Percentiles rank a stretch among this genome's conserved stretches.
Conservation (phyloP, 129 eudicot genomes). For the Tagetes erecta region DNA sequence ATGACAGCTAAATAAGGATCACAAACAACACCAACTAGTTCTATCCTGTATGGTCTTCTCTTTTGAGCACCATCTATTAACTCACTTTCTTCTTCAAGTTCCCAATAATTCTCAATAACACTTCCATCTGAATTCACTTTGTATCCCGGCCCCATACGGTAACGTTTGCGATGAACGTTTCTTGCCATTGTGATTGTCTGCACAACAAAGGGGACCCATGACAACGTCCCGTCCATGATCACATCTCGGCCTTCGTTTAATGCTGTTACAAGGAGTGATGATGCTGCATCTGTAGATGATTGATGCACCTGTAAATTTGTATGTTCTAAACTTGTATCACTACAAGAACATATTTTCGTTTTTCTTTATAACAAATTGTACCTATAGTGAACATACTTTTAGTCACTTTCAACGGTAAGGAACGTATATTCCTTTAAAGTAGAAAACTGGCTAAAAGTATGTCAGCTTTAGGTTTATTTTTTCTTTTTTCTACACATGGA, state of each 20-base stretch:
- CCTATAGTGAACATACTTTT: neutral
- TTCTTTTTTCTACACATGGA: neutral
- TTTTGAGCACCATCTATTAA: constrained; percentile 49
- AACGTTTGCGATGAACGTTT: constrained; percentile 83
- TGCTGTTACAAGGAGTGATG: constrained; percentile 94
- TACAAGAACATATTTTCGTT: neutral
- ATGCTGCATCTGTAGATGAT: constrained; percentile 97
- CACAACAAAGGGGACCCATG: constrained; percentile 92
- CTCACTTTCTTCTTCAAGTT: constrained; percentile 71
- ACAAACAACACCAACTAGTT: constrained; percentile 92
- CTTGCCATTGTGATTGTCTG: constrained; percentile 98
- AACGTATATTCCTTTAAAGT: neutral
- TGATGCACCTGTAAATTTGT: constrained; percentile 73
- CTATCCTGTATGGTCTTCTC: constrained; percentile 87
- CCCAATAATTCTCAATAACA: constrained; percentile 88
- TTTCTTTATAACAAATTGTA: neutral
- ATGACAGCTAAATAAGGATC: constrained; percentile 95
- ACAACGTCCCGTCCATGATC: constrained; percentile 95
- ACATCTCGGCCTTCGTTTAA: constrained; percentile 95
- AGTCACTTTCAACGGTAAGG: neutral
- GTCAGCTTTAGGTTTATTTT: neutral
- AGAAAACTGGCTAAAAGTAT: neutral
- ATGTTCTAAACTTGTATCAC: constrained; percentile 12
- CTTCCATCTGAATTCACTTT: constrained; percentile 56
- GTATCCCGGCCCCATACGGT: constrained; percentile 96